These are phyloP conservation scores for Leccinellum albellum DNA, from an alignment of 768 basidiomycete species.

Conservation along the genomic window DNA sequence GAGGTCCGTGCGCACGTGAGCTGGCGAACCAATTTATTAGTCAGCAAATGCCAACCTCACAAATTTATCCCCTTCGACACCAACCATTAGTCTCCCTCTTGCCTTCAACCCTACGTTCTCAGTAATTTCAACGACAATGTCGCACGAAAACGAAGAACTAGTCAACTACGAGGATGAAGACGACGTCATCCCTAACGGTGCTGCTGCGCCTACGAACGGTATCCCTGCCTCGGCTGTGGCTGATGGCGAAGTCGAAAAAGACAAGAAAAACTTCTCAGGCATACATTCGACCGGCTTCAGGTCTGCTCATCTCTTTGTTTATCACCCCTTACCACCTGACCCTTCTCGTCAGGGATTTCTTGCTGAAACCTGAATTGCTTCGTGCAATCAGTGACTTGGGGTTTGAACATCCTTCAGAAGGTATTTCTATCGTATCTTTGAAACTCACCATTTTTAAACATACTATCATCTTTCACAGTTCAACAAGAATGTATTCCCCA, in stretches of 20 bases:
- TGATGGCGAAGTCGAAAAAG: slow-evolving; percentile 62
- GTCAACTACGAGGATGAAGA: slow-evolving; percentile 95
- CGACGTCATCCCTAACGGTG: slow-evolving; percentile 65
- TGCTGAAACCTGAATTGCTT: slow-evolving; percentile 94
- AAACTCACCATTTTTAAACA: background rate
- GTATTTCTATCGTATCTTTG: slow-evolving; percentile 38
- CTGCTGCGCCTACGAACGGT: slow-evolving; percentile 44
- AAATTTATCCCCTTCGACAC: slow-evolving; percentile 21
- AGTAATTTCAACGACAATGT: slow-evolving; percentile 47
- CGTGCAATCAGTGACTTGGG: slow-evolving; percentile 99
- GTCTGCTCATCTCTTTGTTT: slow-evolving; percentile 41
- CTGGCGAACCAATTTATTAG: slow-evolving; percentile 14
- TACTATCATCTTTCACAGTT: slow-evolving; percentile 51
- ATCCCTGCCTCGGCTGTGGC: slow-evolving; percentile 44
- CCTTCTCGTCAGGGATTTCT: slow-evolving; percentile 70
- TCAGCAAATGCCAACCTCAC: slow-evolving; percentile 26
- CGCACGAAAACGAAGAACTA: slow-evolving; percentile 85
- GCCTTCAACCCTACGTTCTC: slow-evolving; percentile 26
- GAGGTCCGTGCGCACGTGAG: slow-evolving; percentile 29
- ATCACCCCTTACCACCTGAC: background rate
- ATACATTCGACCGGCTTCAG: slow-evolving; percentile 99
- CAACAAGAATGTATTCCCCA: slow-evolving; percentile 99
- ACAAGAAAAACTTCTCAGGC: slow-evolving; percentile 98
- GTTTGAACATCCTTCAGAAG: slow-evolving; percentile 99
- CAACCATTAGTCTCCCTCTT: slow-evolving; percentile 20